Conservation (phyloP, 306 rosid genomes). For the Citrullus colocynthis region DNA sequence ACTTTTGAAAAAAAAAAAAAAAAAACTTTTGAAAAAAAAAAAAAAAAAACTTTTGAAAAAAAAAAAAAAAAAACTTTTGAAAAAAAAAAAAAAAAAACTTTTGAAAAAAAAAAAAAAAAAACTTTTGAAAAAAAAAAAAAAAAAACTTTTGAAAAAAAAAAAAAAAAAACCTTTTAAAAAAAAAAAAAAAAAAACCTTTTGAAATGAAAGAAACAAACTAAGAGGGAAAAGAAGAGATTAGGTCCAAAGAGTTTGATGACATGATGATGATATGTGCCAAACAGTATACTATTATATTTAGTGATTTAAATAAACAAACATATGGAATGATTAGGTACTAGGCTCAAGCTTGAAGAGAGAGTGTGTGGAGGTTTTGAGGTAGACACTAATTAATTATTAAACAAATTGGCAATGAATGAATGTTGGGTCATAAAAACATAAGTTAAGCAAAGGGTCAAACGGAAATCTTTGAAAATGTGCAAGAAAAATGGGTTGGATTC, state of each 20-base stretch:
- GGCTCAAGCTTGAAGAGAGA: neutral
- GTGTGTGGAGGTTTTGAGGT: neutral
- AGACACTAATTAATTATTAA: neutral
- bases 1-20: neutral
- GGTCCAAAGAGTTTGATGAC: slow-evolving; percentile 3
- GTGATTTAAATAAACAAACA: neutral
- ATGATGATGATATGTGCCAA: slow-evolving; percentile 1
- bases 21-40: neutral
- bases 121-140: neutral
- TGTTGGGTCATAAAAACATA: neutral
- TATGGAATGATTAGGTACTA: neutral
- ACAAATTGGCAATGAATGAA: neutral
- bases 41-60: neutral
- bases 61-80: neutral
- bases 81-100: neutral
- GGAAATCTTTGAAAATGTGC: slow-evolving; percentile 1
- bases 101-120: neutral
- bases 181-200: neutral
- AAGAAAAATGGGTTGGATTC: slow-evolving; percentile 4
- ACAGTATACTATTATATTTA: neutral
- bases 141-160: no score
- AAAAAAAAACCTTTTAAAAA: neutral
- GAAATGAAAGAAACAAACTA: neutral
- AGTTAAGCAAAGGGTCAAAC: slow-evolving; percentile 9
- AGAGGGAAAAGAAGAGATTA: neutral